phyloP scores from a whole-genome alignment of 139 green algal genomes.

The Picochlorum sp. region DNA sequence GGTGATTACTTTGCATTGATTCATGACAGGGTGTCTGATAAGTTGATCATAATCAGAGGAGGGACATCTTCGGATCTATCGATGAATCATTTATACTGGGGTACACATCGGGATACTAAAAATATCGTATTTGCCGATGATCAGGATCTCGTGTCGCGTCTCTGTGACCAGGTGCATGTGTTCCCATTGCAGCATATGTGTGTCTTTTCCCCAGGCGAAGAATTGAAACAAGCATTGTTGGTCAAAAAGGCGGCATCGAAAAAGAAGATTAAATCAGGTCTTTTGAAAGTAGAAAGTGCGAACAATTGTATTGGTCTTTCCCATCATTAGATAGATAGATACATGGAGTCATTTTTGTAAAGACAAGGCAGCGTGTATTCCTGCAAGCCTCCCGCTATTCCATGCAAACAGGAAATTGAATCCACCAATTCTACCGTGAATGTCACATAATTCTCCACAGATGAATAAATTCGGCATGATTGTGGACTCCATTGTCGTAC shows the following conservation, averaged over 20 bases:
- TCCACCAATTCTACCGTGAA: slow-evolving; percentile 83
- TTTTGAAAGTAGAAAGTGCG: slow-evolving; percentile 3
- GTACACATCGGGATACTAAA: background rate
- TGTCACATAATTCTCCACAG: slow-evolving; percentile 80
- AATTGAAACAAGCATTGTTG: too few species aligned
- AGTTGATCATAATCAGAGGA: background rate
- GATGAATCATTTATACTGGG: slow-evolving; percentile 12
- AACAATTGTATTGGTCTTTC: slow-evolving; percentile 6
- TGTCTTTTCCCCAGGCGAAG: too few species aligned
- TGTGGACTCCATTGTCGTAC: slow-evolving; percentile 56
- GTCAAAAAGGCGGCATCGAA: too few species aligned
- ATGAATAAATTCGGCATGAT: slow-evolving; percentile 52
- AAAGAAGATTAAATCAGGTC: too few species aligned
- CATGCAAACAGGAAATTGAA: slow-evolving; percentile 95
- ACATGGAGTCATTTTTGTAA: slow-evolving; percentile 1
- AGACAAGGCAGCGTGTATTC: slow-evolving; percentile 36
- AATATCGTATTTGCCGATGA: slow-evolving; percentile 6
- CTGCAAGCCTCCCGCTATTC: slow-evolving; percentile 61
- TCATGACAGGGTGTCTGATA: background rate
- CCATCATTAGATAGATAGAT: background rate
- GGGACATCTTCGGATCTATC: background rate
- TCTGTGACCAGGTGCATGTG: too few species aligned
- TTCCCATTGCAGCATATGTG: too few species aligned
- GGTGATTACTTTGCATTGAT: slow-evolving; percentile 5
- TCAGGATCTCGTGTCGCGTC: background rate